phyloP scores from a whole-genome alignment of 495 filamentous ascomycete genomes.

The Penicillium simplicissimum region DNA sequence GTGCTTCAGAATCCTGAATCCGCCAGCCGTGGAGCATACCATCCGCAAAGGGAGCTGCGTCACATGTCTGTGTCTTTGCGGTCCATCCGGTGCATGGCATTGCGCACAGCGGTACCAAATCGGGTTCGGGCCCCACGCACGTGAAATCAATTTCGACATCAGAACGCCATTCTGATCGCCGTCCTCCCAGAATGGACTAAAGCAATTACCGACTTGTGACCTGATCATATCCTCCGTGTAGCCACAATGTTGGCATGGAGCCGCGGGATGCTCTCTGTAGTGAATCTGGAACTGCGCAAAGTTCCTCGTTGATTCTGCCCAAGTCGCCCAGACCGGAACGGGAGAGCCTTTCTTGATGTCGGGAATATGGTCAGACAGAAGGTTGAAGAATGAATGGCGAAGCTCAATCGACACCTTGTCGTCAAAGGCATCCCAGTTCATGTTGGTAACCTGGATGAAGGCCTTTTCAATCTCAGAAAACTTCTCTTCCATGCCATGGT shows the following conservation, averaged over 20 bases:
- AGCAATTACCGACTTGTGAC: background rate
- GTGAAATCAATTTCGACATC: slow-evolving; percentile 20
- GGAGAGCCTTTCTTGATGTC: slow-evolving; percentile 10
- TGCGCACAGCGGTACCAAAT: slow-evolving; percentile 7
- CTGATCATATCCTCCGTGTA: background rate
- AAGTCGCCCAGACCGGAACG: slow-evolving; percentile 21
- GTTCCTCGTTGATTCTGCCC: slow-evolving; percentile 25
- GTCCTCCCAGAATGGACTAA: background rate
- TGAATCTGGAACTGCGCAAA: slow-evolving; percentile 31
- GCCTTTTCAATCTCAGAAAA: slow-evolving; percentile 28
- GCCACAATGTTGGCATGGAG: background rate
- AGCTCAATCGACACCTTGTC: slow-evolving; percentile 13
- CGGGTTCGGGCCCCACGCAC: slow-evolving; percentile 2
- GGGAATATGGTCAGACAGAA: slow-evolving; percentile 8
- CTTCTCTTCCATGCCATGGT: slow-evolving; percentile 7
- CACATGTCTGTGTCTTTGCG: slow-evolving; percentile 10
- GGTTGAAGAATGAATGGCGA: slow-evolving; percentile 24
- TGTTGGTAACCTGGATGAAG: slow-evolving; percentile 36
- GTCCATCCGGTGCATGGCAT: slow-evolving; percentile 10
- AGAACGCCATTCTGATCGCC: slow-evolving; percentile 14
- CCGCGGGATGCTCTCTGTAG: background rate
- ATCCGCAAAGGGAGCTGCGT: slow-evolving; percentile 34
- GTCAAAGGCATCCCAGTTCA: slow-evolving; percentile 37
- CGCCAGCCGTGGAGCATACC: slow-evolving; percentile 20
- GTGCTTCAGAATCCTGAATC: slow-evolving; percentile 22